Evolutionary conservation across 345 rosid species (phyloP).

Genomic region (Eucalyptus pauciflora): DNA sequence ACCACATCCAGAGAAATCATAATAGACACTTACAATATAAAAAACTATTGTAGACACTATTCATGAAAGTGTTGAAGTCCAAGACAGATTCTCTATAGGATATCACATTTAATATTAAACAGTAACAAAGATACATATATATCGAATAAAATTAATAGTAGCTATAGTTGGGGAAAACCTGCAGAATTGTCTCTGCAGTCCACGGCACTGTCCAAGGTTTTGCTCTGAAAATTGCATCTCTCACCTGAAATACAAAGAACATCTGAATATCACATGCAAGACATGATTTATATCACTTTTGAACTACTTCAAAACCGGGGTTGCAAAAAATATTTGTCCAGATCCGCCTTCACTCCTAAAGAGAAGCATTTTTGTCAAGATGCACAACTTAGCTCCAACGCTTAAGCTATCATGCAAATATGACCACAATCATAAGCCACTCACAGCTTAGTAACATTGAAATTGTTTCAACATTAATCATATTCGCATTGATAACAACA

Average conservation of each 20-base stretch:
- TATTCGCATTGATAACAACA: neutral
- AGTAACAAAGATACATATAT: neutral
- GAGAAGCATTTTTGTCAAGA: neutral
- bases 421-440: neutral
- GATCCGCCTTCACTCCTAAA: neutral
- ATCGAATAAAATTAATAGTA: neutral
- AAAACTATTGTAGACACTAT: neutral
- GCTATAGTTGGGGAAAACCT: slow-evolving; percentile 1
- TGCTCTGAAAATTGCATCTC: neutral
- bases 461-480: neutral
- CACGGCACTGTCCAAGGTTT: slow-evolving; percentile 36
- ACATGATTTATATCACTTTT: neutral
- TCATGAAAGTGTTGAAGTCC: neutral
- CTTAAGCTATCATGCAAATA: neutral
- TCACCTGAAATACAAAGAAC: neutral
- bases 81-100: neutral
- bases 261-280: neutral
- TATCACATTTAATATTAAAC: neutral
- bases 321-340: neutral
- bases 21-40: neutral
- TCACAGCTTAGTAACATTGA: neutral
- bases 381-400: neutral
- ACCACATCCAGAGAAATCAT: neutral
- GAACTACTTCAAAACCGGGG: neutral
- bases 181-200: slow-evolving; percentile 40